Conservation (phyloP, 257 asterid genomes). For the Perilla frutescens region DNA sequence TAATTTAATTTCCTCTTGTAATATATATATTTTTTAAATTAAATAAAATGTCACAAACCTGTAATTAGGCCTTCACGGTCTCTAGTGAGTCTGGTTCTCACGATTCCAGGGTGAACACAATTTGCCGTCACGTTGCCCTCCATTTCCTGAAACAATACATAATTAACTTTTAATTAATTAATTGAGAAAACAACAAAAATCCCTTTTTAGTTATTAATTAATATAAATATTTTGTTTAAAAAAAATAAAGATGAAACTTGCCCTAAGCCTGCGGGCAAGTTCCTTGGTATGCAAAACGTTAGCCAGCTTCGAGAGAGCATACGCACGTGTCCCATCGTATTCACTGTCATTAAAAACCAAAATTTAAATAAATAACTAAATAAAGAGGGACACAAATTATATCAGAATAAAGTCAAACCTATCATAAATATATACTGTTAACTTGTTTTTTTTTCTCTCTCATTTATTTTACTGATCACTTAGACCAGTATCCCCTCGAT, state of each 20-base stretch:
- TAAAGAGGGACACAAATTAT: conserved; percentile 38
- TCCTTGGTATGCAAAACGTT: conserved; percentile 98
- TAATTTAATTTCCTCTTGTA: too few relatives aligned
- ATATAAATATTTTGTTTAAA: neutral
- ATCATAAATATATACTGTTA: neutral
- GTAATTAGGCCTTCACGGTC: conserved; percentile 92
- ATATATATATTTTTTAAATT: neutral
- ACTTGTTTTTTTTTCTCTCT: neutral
- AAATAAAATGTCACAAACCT: conserved; percentile 44
- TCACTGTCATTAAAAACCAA: conserved; percentile 49
- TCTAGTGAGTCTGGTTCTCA: conserved; percentile 89
- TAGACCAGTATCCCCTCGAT: conserved; percentile 3
- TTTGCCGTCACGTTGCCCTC: conserved; percentile 84
- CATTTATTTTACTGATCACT: conserved; percentile 41
- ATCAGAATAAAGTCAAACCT: conserved; percentile 52
- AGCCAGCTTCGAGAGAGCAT: conserved; percentile 97
- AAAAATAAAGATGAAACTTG: conserved; percentile 24
- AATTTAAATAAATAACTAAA: neutral
- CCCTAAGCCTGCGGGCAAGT: conserved; percentile 78
- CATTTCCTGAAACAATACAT: conserved; percentile 75
- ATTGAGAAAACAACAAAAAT: conserved; percentile 46
- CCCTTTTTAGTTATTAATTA: conserved; percentile 31
- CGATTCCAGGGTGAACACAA: conserved; percentile 97
- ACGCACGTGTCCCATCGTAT: conserved; percentile 97
- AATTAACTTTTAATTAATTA: neutral